Evolutionary conservation across 495 filamentous ascomycete genomes (phyloP), one percentile per base, ranked within the genome.

Genomic region (Hypoxylon rickii): DNA sequence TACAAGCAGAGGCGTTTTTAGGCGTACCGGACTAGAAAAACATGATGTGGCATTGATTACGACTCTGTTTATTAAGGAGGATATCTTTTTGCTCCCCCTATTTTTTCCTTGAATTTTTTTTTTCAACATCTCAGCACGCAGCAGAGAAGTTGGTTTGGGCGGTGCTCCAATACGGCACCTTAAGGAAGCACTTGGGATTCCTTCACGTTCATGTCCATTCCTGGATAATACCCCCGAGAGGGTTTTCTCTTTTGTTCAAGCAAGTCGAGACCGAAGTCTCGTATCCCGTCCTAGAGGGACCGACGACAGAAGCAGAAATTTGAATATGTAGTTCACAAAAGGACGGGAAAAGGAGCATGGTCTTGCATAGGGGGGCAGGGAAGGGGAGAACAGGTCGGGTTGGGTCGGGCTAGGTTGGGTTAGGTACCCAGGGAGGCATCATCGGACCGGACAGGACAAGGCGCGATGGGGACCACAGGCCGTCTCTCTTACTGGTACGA

Each of bases 1-100:
- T 65, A 51, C 51, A 66, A n/a, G 65, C 65, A 63, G 26, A 42
- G 66, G 66, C 59, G 66, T 68, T 68, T n/a, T 56, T 40, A 7
- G 58, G 58, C 58, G 58, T 38, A 56, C 44, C 3, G 60, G 60
- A 36, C 34, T 50, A 53, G 15, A 63, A 63, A 63, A 63, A 55
- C 47, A 8, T 31, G 40, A 42, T 22, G 34, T 12, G 37, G 39
- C 22, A 58, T 39, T 44, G 34, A 17, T 40, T 29, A 29, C 10
- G 24, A 29, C 10, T 29, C 10, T 29, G 4, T 4, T 29, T 29
- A 4, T 10, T 10, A 29, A 29, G 24, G 10, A 4, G 24, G 24
- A 29, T 29, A 4, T 4, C 24, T 29, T 29, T 29, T 29, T 29
- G 4, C 10, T 29, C 10, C 10, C 24, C 24, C 24, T 29, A 10